Conservation (phyloP, 73 alveolate genomes). For the Paramecium biaurelia region DNA sequence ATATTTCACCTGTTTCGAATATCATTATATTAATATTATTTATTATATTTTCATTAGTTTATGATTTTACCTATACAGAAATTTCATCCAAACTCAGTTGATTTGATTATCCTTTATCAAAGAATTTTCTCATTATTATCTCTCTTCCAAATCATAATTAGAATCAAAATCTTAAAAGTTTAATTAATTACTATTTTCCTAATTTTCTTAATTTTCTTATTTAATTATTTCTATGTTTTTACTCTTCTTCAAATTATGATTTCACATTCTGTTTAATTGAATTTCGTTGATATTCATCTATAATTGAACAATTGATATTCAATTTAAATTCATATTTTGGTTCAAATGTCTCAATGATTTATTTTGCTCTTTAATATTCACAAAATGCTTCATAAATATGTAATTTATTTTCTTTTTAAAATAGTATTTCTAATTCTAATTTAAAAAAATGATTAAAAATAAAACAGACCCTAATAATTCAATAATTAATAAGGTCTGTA, state of each 20-base stretch:
- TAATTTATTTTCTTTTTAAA: neutral
- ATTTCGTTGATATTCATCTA: neutral
- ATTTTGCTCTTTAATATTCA: constrained; percentile 15
- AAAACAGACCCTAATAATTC: neutral
- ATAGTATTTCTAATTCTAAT: neutral
- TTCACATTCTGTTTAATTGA: neutral
- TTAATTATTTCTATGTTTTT: neutral
- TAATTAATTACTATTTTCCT: neutral
- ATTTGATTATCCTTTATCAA: neutral
- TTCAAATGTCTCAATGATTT: neutral
- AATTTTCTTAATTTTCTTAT: neutral
- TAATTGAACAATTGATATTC: neutral
- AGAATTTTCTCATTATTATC: neutral
- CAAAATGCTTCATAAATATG: neutral
- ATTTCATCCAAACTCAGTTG: neutral
- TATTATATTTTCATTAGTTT: neutral
- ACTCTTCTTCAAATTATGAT: neutral
- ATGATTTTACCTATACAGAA: neutral
- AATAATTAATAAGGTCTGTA: neutral
- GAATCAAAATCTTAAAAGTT: neutral
- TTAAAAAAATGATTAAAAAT: neutral
- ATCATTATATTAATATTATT: neutral
- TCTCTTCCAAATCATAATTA: neutral
- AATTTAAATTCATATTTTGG: neutral
- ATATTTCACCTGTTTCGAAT: neutral